Evolutionary conservation across 805 yeast genomes (phyloP), one percentile per base, ranked within the genome.

Genomic region (Cyberlindnera lachancei): DNA sequence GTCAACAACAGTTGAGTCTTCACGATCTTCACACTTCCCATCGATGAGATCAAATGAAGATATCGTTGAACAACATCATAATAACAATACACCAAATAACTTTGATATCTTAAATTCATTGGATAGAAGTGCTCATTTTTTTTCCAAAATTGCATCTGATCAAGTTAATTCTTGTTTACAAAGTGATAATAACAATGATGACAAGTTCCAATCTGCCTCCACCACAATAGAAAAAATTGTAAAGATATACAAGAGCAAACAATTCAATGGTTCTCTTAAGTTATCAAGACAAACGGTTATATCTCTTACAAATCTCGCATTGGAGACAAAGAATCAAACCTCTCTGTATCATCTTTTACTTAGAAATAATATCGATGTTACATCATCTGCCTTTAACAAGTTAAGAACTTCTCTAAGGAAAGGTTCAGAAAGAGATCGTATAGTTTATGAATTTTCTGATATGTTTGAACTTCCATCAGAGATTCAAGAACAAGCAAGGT

Each of bases 361-460:
- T 17, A 23, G 16, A 7, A n/a, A 18, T 16, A 17, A 31, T 15
- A 16, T 23, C 18, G 32, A 34, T 15, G 16, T 32, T 15, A 16
- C 33, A 13, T 15, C 16, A 12, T 7, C 24, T 8, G 5, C 14
- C 11, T 23, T 23, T 5, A 13, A 25, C 7, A 21, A 14, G 13
- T 7, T 44, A 5, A 25, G 46, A 6, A 25, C 19, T 6, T 13
- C n/a, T 12, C 16, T 44, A 6, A 23, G 31, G 10, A 20, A 33
- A 7, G 44, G 45, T 7, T 13, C 31, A 3, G 7, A 14, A 3
- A 18, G 13, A 6, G 37, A 37, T 4, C 19, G 15, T 17, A 18
- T 18, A 4, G 14, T 37, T 4, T 37, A 37, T 16, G 35, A 35
- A 23, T 44, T 35, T 16, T 19, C 35, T n/a, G 25, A 25, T 4